These are phyloP conservation scores for Halteria grandinella DNA, from an alignment of 73 alveolate genomes.

Conservation along the genomic window DNA sequence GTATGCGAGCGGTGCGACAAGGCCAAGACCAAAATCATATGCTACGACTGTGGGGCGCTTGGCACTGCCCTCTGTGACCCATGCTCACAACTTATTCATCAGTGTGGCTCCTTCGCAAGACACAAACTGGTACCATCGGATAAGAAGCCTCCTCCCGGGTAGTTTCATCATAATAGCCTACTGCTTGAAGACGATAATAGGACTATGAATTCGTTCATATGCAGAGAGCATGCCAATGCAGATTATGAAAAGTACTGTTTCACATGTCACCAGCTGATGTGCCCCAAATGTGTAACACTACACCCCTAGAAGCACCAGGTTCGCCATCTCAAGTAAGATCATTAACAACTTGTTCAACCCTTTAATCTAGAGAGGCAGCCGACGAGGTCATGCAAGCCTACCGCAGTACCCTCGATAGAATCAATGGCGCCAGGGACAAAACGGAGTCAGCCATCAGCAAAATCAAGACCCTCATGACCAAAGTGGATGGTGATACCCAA, in stretches of 20 bases:
- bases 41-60: slow-evolving; percentile 37
- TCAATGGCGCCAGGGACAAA: slow-evolving; percentile 14
- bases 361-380: slow-evolving; percentile 21
- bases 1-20: slow-evolving; percentile 42
- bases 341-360: no score
- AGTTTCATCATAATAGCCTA: no score
- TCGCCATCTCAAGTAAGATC: slow-evolving; percentile 7
- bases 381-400: slow-evolving; percentile 7
- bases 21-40: slow-evolving; percentile 3
- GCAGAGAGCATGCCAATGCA: slow-evolving; percentile 53
- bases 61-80: slow-evolving; percentile 37
- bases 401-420: slow-evolving; percentile 5
- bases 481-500: slow-evolving; percentile 30
- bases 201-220: slow-evolving; percentile 6
- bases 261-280: slow-evolving; percentile 16
- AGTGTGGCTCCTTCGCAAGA: slow-evolving; percentile 20
- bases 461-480: neutral
- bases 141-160: no score
- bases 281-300: neutral
- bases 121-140: no score
- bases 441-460: neutral
- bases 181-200: slow-evolving; percentile 14
- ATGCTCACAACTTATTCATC: slow-evolving; percentile 4
- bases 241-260: slow-evolving; percentile 32
- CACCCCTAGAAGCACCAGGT: slow-evolving; percentile 16